Conservation (phyloP, 371 early-diverging fungal species). For the Mortierella sp. region DNA sequence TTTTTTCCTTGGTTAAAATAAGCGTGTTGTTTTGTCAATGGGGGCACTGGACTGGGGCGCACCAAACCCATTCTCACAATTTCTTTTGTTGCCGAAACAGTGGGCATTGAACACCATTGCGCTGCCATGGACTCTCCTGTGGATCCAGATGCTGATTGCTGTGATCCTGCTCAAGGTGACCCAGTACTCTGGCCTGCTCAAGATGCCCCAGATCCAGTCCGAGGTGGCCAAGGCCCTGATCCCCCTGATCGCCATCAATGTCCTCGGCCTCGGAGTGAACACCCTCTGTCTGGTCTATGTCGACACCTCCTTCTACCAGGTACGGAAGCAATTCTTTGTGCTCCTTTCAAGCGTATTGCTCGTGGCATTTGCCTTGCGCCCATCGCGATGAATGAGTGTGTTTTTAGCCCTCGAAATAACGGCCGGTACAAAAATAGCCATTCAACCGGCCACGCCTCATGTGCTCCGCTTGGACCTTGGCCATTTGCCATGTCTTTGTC, state of each 20-base stretch:
- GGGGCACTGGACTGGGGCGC: no score
- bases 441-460: background rate
- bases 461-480: background rate
- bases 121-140: constrained; percentile 64
- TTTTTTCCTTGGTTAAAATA: background rate
- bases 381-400: background rate
- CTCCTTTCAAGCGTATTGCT: no score
- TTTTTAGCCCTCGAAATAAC: background rate
- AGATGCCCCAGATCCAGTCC: constrained; percentile 53
- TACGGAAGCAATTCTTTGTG: no score
- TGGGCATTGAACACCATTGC: constrained; percentile 56
- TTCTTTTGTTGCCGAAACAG: no score
- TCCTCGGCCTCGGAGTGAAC: constrained; percentile 67
- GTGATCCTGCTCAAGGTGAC: constrained; percentile 58
- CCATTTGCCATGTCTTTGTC: no score
- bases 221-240: constrained; percentile 41
- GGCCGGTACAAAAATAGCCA: background rate
- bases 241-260: constrained; percentile 64
- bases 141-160: constrained; percentile 65
- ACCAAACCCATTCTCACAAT: no score
- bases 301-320: constrained; percentile 72
- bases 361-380: background rate
- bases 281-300: constrained; percentile 68
- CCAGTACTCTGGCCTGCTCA: constrained; percentile 42
- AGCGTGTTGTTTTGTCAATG: background rate